Evolutionary conservation across 257 asterid species (phyloP), one percentile per base, ranked within the genome.

Genomic region (Ophiorrhiza pumila): DNA sequence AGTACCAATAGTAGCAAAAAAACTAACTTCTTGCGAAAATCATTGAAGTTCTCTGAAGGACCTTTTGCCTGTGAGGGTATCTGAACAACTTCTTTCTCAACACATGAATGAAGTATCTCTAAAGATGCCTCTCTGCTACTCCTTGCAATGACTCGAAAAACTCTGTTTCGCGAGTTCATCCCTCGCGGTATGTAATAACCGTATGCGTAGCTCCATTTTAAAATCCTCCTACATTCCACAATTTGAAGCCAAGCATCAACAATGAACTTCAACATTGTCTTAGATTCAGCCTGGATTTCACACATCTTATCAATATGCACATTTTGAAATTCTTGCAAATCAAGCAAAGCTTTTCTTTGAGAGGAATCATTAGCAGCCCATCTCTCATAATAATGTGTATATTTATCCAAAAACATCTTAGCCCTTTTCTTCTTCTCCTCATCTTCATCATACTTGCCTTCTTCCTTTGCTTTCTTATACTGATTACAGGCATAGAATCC

Each of bases 131-230:
- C 64, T 58, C 35, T 23, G 64, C 64, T 9, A n/a, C 35, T 4
- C 64, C 29, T 58, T 58, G 64, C 14, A 27, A n/a, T 2, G 13
- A 58, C 64, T 58, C 64, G 35, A n/a, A n/a, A n/a, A 58, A 25
- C 9, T 58, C 0, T 23, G 23, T 58, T 58, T 58, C 64, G 10
- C 37, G 3, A 12, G 2, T 14, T 58, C 31, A 27, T 58, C 35
- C 34, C 6, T 15, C 13, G n/a, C n/a, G 35, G 29, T 58, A 58
- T 4, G n/a, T n/a, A n/a, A n/a, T n/a, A n/a, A n/a, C n/a, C n/a
- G n/a, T n/a, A n/a, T n/a, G n/a, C n/a, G n/a, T 58, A 58, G 17
- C 14, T 31, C 64, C 64, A 58, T 58, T 58, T 58, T 31, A 58
- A 23, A n/a, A 58, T 8, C 64, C 64, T 58, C 64, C 64, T 22